Percentiles rank a stretch among this genome's conserved stretches.
Conservation (phyloP, 2,329 filamentous ascomycete species). For the Rasamsonia emersonii region DNA sequence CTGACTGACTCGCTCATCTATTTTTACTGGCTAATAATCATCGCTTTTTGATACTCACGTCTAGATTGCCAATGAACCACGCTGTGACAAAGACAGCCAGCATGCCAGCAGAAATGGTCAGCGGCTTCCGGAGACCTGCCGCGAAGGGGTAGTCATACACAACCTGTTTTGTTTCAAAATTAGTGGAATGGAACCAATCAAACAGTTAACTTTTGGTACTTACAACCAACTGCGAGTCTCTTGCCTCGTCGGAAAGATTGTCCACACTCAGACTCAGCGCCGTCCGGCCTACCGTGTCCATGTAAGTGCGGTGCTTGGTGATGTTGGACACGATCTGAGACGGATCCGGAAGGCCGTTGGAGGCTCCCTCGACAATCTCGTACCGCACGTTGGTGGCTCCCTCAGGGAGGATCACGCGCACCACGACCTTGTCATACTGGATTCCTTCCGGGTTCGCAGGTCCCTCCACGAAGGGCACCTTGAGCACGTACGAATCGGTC, state of each 20-base stretch:
- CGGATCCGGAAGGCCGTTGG: conserved; percentile 60
- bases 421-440: conserved; percentile 70
- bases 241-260: conserved; percentile 84
- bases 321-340: conserved; percentile 45
- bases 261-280: conserved; percentile 68
- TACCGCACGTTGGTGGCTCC: conserved; percentile 56
- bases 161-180: conserved; percentile 35
- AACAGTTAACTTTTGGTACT: conserved; percentile 11
- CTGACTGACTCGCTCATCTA: too few species aligned
- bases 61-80: conserved; percentile 68
- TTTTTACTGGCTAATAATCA: too few species aligned
- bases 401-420: conserved; percentile 83
- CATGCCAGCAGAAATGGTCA: conserved; percentile 67
- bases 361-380: conserved; percentile 65
- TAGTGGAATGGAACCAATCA: conserved; percentile 4
- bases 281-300: conserved; percentile 87
- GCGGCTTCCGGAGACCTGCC: conserved; percentile 73
- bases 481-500: conserved; percentile 70
- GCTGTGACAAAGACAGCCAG: conserved; percentile 64
- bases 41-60: conserved; percentile 67
- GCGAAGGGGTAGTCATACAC: conserved; percentile 75
- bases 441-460: conserved; percentile 78
- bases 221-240: conserved; percentile 70
- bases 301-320: conserved; percentile 73
- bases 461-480: conserved; percentile 87